These are phyloP conservation scores for Trichophyton mentagrophytes DNA, from an alignment of 2,329 filamentous ascomycete genomes.

Conservation along the genomic window DNA sequence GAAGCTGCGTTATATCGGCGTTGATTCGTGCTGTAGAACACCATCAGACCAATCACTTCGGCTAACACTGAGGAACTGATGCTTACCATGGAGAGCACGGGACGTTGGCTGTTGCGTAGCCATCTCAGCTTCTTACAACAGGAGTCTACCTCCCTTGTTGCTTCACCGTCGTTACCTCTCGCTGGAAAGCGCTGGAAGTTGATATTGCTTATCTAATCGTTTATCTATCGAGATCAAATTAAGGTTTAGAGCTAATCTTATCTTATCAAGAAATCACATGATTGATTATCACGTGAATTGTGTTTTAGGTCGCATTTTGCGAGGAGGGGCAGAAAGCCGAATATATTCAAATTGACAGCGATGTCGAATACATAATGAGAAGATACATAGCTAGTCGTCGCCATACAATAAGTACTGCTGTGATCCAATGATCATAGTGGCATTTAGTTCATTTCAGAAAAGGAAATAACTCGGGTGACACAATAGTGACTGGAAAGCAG, in stretches of 20 bases:
- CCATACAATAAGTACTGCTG: background rate
- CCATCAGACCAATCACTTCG: background rate
- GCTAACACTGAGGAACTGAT: background rate
- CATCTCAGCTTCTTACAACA: conserved; percentile 4
- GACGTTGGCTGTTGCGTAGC: conserved; percentile 14
- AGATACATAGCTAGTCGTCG: background rate
- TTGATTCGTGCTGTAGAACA: conserved; percentile 32
- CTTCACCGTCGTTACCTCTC: background rate
- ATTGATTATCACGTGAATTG: background rate
- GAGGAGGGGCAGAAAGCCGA: too few species aligned
- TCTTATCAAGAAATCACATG: background rate
- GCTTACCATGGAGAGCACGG: conserved; percentile 12
- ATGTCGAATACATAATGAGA: background rate
- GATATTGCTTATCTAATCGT: background rate
- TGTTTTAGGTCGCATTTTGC: too few species aligned
- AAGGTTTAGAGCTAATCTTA: background rate
- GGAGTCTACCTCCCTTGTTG: background rate
- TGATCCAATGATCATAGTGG: background rate
- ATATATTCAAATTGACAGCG: background rate
- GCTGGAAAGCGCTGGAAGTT: background rate
- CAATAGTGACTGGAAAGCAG: background rate
- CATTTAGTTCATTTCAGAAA: background rate
- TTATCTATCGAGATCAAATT: background rate
- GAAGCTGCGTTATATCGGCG: conserved; percentile 32
- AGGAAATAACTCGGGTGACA: background rate